Evolutionary conservation across 306 rosid genomes (phyloP), one percentile per base, ranked within the genome.

Genomic region (Begonia fuchsioides): DNA sequence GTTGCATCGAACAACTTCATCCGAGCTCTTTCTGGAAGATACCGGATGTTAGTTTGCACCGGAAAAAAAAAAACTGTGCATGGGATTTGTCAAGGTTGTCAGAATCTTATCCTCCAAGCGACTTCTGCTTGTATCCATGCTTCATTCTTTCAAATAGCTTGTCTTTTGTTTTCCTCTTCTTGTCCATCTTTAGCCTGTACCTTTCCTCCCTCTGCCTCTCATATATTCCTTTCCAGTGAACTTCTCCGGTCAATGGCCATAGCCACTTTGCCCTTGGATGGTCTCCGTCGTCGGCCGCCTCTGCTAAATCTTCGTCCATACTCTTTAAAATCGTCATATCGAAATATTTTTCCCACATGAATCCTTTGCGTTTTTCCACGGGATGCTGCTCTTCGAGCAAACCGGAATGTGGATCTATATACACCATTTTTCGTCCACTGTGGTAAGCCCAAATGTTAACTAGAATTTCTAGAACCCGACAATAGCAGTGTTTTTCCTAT

Each of bases 371-470:
- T 63, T 72, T 80, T 58, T 81, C 87, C 47, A 85, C 10, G 13
- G 72, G 87, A 59, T 90, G 98, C 68, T 90, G 95, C 79, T 81
- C 98, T 61, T 76, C 74, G 68, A 73, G 52, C 43, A 65, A 69
- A 56, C 98, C 95, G 8, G 87, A 75, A 12, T 56, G 57, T 2
- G 94, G 94, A 73, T 85, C 72, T 44, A 90, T 56, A 35, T 72
- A 90, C 7, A 90, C 87, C 94, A 90, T 85, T 72, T 70, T 90
- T 50, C 94, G 71, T 10, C 78, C 95, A 47, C 95, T 85, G 52
- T 90, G 98, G 73, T 85, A 90, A 61, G 95, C 94, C 98, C 98
- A 90, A 41, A 90, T 71, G 62, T 90, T 90, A 68, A 90, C 75
- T 56, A 90, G 94, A 62, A 90, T 74, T 53, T 90, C 98, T 70